Evolutionary conservation across 768 basidiomycete genomes (phyloP).

Genomic region (Roridomyces roridus): DNA sequence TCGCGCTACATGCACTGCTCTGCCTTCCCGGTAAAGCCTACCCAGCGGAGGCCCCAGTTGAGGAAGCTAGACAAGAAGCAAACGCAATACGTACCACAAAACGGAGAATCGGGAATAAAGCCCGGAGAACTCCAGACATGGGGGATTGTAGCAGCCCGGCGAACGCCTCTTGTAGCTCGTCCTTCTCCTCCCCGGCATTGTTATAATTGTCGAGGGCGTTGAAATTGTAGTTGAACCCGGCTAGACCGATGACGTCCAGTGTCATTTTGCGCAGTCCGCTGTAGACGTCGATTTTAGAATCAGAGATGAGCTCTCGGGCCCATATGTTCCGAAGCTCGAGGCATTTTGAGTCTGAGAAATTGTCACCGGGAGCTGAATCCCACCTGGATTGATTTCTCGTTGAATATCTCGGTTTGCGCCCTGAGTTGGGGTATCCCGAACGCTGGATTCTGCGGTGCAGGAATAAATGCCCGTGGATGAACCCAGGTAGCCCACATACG

Average conservation of each 20-base stretch:
- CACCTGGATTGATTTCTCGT: conserved; percentile 38
- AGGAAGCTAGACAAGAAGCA: too few species aligned
- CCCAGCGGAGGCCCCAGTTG: not conserved
- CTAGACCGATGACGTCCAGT: conserved; percentile 46
- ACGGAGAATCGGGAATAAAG: too few species aligned
- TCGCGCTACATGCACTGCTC: not conserved
- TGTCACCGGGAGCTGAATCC: not conserved
- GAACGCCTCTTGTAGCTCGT: conserved; percentile 1
- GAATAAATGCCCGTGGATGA: too few species aligned
- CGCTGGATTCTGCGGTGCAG: conserved; percentile 54
- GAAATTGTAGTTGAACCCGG: conserved; percentile 31
- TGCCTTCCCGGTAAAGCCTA: not conserved
- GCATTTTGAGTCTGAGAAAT: too few species aligned
- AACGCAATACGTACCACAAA: too few species aligned
- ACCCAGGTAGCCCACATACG: too few species aligned
- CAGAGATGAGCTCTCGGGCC: not conserved
- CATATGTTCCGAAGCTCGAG: conserved; percentile 40
- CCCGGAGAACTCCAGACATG: too few species aligned
- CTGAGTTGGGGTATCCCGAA: conserved; percentile 48
- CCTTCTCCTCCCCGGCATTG: conserved; percentile 4
- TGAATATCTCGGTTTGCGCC: conserved; percentile 40
- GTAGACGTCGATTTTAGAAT: conserved; percentile 32
- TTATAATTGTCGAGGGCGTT: not conserved
- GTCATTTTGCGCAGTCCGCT: conserved; percentile 38
- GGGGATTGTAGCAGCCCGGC: conserved; percentile 27